These are phyloP conservation scores for Sugiyamaella xylanicola DNA, from an alignment of 1,139 yeast genomes.

Conservation along the genomic window DNA sequence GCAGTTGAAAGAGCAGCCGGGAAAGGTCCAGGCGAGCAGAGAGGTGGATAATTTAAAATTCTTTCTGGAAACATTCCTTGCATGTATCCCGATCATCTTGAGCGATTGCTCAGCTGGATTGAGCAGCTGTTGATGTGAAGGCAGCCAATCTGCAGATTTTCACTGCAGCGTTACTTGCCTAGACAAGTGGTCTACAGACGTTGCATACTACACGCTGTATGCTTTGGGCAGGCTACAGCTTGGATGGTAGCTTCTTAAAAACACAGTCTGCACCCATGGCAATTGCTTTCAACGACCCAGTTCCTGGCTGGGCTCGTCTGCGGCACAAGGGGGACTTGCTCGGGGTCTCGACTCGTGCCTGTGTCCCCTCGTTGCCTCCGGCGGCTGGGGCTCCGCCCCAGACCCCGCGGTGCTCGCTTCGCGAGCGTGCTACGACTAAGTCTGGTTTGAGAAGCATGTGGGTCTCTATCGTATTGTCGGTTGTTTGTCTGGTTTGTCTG, in stretches of 20 bases:
- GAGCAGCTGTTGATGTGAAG: neutral
- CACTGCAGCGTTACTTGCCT: neutral
- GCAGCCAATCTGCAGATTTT: neutral
- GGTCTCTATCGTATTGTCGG: too few species aligned
- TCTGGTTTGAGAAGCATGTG: too few species aligned
- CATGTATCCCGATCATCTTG: neutral
- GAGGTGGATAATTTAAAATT: neutral
- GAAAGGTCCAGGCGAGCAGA: neutral
- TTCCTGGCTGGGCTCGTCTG: neutral
- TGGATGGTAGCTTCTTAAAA: too few species aligned
- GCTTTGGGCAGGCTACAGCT: too few species aligned
- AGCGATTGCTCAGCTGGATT: neutral
- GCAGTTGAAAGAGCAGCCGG: neutral
- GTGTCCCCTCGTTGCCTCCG: neutral
- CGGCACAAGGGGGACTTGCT: too few species aligned
- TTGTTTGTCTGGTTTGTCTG: too few species aligned
- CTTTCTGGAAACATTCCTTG: constrained; percentile 1
- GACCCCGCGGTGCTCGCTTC: neutral
- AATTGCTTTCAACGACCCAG: too few species aligned
- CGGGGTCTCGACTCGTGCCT: neutral
- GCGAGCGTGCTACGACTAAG: neutral
- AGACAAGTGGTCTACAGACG: too few species aligned
- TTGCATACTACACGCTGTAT: too few species aligned
- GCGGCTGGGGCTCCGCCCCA: neutral
- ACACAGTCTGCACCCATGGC: too few species aligned